Conservation (phyloP, 148 eudicot species). For the Talinum fruticosum region DNA sequence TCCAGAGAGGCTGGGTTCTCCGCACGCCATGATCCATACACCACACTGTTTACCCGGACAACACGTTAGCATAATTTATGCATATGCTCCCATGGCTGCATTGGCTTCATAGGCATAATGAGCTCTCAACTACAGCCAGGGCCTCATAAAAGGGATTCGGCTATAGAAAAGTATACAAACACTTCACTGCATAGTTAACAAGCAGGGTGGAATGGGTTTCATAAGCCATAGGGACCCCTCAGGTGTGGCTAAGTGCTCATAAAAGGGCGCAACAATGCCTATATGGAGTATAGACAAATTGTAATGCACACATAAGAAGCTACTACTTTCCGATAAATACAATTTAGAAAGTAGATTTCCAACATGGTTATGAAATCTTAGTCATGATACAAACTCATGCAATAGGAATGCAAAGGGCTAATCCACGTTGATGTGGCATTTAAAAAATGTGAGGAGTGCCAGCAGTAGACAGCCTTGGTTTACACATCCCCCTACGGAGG, state of each 20-base stretch:
- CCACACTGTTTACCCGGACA: too few species aligned
- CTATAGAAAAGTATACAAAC: too few species aligned
- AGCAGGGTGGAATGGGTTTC: not conserved
- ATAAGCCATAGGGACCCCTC: not conserved
- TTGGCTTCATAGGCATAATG: too few species aligned
- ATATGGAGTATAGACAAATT: not conserved
- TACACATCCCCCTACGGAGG: not conserved
- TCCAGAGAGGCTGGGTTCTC: too few species aligned
- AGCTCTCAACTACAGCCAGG: too few species aligned
- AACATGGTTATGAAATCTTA: not conserved
- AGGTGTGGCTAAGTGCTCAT: not conserved
- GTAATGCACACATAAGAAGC: not conserved
- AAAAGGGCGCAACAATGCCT: not conserved
- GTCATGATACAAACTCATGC: slow-evolving; percentile 1
- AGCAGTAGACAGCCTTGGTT: not conserved
- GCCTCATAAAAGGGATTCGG: too few species aligned
- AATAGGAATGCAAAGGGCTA: not conserved
- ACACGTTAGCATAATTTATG: too few species aligned
- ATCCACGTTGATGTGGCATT: not conserved
- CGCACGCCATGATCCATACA: too few species aligned
- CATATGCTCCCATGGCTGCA: too few species aligned
- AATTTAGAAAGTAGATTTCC: not conserved
- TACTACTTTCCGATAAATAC: not conserved
- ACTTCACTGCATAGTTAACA: not conserved
- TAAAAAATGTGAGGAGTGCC: not conserved